Base-by-base conservation (phyloP, 176 grass and related monocot genomes). In the Hyparrhenia diplandra region DNA sequence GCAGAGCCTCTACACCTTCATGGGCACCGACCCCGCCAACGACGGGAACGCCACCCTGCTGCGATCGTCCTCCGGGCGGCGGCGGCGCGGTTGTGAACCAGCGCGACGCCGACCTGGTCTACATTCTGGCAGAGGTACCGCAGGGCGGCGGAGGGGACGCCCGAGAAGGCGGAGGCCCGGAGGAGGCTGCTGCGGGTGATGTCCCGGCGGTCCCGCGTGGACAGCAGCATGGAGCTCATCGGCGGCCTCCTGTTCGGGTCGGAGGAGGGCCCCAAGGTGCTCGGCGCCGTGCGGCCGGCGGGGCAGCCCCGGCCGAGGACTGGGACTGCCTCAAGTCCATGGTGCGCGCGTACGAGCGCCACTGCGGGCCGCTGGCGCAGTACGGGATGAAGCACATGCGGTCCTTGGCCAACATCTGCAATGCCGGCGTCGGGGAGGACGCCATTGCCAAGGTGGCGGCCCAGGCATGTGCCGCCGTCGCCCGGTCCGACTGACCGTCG, bases 381-480 rank as follows among this genome's bases (percentile, higher is more conserved):
- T 97, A 97, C 46, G 94, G 94, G 23, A 97, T 97, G 87, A 97
- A 92, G 82, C 91, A 97, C 76, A 94, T 92, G 89, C 83, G 94
- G 0, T 79, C 85, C 35, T 73, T 97, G 0, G 94, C 94, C 76
- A 94, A 97, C 51, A 87, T 97, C 31, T 94, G 91, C 89, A 97
- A 94, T 57, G 89, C 87, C 13, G 89, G 87, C 39, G 79, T 92
- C 47, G 14, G 64, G 0, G 52, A 40, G 16, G 85, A 87, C 10
- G 85, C 28, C 10, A 92, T 94, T 87, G 76, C 83, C 32, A 80
- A 83, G 18, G 84, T 88, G 5, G 83, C 85, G 1, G 28, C 87
- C 18, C 89, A 90, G 74, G 91, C 89, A 47, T 94, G 94, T 74
- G 52, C 45, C 34, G 54, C 8, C 63, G 63, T 52, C 77, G 70